Evolutionary conservation across 805 yeast species (phyloP).

Genomic region (Yamadazyma paraphyllophila): DNA sequence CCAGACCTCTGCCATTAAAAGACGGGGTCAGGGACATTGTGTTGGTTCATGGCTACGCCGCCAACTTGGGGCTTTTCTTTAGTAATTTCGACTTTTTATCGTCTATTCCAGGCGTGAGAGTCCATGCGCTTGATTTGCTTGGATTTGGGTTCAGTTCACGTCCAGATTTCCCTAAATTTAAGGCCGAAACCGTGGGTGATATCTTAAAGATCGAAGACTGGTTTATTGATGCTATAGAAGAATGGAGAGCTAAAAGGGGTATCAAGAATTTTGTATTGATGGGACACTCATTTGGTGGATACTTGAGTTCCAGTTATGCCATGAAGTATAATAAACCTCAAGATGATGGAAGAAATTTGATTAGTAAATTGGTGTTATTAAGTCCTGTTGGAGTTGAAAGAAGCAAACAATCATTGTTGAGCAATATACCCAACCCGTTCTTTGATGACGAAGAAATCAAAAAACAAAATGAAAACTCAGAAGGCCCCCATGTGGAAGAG

Average conservation of each 20-base stretch:
- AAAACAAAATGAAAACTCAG: conserved; percentile 17
- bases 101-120: conserved; percentile 49
- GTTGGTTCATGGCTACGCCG: conserved; percentile 90
- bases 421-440: conserved; percentile 15
- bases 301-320: conserved; percentile 42
- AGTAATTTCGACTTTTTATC: conserved; percentile 57
- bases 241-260: conserved; percentile 39
- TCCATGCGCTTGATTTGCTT: conserved; percentile 69
- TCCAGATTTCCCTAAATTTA: conserved; percentile 42
- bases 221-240: conserved; percentile 43
- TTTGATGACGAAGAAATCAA: conserved; percentile 11
- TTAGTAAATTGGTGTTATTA: conserved; percentile 38
- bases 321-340: conserved; percentile 36
- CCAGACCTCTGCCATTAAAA: conserved; percentile 4
- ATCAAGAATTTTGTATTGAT: conserved; percentile 34
- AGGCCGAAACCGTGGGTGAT: conserved; percentile 30
- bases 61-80: conserved; percentile 79
- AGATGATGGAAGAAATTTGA: conserved; percentile 21
- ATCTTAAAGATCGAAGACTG: conserved; percentile 39
- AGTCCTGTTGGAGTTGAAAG: conserved; percentile 47
- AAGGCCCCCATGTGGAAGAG: conserved; percentile 13
- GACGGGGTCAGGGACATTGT: conserved; percentile 51
- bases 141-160: conserved; percentile 72
- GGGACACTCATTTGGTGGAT: conserved; percentile 48
- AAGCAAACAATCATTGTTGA: conserved; percentile 27